Conservation (phyloP, 306 rosid species). For the Corylus avellana region DNA sequence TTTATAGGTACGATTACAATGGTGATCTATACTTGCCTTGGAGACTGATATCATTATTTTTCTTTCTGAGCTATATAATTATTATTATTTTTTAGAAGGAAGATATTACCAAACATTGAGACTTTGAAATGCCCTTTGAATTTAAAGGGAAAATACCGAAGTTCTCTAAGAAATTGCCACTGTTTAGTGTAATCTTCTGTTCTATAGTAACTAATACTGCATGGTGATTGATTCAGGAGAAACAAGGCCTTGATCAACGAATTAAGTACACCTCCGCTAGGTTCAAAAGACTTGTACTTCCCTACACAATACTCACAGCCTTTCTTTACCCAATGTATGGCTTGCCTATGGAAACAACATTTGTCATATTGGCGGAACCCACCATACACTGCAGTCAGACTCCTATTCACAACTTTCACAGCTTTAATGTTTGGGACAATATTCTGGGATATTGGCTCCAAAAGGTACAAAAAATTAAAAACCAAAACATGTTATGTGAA, state of each 20-base stretch:
- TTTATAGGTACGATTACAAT: conserved; percentile 42
- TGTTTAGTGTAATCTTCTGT: not conserved
- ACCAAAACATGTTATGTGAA: not conserved
- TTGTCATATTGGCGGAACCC: conserved; percentile 91
- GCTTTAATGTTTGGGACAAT: conserved; percentile 78
- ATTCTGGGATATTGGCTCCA: conserved; percentile 83
- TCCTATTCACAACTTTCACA: conserved; percentile 68
- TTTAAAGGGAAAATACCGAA: not conserved
- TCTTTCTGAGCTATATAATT: too few species aligned
- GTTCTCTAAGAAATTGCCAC: not conserved
- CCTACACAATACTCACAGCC: conserved; percentile 66
- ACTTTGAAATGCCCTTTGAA: too few species aligned
- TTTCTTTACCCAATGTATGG: conserved; percentile 65
- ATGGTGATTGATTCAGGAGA: conserved; percentile 54
- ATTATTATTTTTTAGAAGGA: too few species aligned
- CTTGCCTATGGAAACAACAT: conserved; percentile 90
- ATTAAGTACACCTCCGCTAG: conserved; percentile 55
- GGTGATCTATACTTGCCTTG: not conserved
- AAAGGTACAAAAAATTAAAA: conserved; percentile 48
- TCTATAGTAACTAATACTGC: conserved; percentile 15
- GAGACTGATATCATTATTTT: not conserved
- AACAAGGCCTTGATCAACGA: conserved; percentile 69
- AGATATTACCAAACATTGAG: too few species aligned
- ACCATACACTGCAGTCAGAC: conserved; percentile 69
- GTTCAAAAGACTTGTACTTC: conserved; percentile 70